These are phyloP conservation scores for Zygosaccharomyces pseudobailii DNA, from an alignment of 1,139 yeast genomes.

Conservation along the genomic window DNA sequence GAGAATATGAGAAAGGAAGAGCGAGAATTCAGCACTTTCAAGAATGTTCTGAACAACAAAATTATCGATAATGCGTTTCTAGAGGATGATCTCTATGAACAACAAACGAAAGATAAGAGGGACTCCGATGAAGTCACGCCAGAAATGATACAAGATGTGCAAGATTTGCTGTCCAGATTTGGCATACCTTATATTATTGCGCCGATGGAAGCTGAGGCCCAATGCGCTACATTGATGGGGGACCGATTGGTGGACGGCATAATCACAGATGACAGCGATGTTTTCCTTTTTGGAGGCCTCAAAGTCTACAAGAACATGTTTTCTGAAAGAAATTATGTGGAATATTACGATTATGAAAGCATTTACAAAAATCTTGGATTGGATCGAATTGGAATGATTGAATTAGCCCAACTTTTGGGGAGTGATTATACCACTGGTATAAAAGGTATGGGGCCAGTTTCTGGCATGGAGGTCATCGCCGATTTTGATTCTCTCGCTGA, in stretches of 20 bases:
- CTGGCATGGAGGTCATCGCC: constrained; percentile 88
- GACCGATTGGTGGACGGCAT: constrained; percentile 86
- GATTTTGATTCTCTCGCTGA: constrained; percentile 55
- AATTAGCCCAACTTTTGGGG: constrained; percentile 76
- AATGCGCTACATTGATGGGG: constrained; percentile 72
- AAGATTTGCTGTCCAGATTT: constrained; percentile 75
- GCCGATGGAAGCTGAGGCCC: constrained; percentile 98
- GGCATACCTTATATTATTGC: constrained; percentile 94
- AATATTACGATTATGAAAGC: constrained; percentile 63
- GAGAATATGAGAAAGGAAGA: constrained; percentile 65
- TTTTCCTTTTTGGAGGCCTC: constrained; percentile 88
- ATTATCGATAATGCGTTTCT: constrained; percentile 24
- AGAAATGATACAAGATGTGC: constrained; percentile 84
- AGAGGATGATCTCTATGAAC: constrained; percentile 40
- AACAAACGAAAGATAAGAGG: constrained; percentile 63
- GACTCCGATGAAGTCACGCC: constrained; percentile 91
- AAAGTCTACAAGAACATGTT: constrained; percentile 88
- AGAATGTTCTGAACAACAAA: constrained; percentile 40
- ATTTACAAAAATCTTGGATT: constrained; percentile 65
- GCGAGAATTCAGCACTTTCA: constrained; percentile 64
- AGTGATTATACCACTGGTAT: constrained; percentile 94
- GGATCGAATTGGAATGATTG: constrained; percentile 58
- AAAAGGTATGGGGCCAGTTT: constrained; percentile 88
- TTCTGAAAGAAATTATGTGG: constrained; percentile 88
- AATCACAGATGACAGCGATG: constrained; percentile 96